Conservation (phyloP, 2,329 filamentous ascomycete genomes). For the Rhexocercosporidium sp. region DNA sequence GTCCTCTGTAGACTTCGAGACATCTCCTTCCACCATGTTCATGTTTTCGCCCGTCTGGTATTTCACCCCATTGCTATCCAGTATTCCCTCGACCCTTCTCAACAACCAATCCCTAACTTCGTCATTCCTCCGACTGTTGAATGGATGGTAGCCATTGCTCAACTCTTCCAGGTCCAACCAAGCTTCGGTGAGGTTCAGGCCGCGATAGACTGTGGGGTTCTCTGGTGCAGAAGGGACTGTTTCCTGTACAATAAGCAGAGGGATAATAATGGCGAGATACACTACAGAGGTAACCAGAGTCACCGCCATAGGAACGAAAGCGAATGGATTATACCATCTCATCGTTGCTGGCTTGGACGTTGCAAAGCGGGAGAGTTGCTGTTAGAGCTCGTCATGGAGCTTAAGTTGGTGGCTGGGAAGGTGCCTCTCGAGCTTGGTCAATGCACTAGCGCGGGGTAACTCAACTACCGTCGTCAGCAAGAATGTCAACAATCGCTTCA, state of each 20-base stretch:
- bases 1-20: conserved; percentile 11
- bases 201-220: conserved; percentile 57
- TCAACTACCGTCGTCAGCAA: not conserved
- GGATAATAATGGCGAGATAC: conserved; percentile 79
- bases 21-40: not conserved
- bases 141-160: conserved; percentile 80
- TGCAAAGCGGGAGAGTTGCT: conserved; percentile 1
- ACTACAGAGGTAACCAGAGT: conserved; percentile 77
- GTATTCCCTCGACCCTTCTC: conserved; percentile 70
- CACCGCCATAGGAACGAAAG: conserved; percentile 81
- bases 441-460: conserved; percentile 10
- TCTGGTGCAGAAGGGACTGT: conserved; percentile 71
- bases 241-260: conserved; percentile 76
- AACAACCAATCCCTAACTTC: conserved; percentile 79
- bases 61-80: conserved; percentile 62
- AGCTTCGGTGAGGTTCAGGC: conserved; percentile 82
- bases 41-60: conserved; percentile 48
- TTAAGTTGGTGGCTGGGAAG: conserved; percentile 3
- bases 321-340: conserved; percentile 60
- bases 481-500: not conserved
- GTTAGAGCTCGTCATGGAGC: conserved; percentile 9
- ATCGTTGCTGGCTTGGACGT: conserved; percentile 28
- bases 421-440: not conserved
- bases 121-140: conserved; percentile 86
- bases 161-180: conserved; percentile 84